A percentile compares a stretch with the other conserved stretches of the same genome.
Conservation (phyloP, 2,329 filamentous ascomycete species). For the Cryphonectria nitschkei region DNA sequence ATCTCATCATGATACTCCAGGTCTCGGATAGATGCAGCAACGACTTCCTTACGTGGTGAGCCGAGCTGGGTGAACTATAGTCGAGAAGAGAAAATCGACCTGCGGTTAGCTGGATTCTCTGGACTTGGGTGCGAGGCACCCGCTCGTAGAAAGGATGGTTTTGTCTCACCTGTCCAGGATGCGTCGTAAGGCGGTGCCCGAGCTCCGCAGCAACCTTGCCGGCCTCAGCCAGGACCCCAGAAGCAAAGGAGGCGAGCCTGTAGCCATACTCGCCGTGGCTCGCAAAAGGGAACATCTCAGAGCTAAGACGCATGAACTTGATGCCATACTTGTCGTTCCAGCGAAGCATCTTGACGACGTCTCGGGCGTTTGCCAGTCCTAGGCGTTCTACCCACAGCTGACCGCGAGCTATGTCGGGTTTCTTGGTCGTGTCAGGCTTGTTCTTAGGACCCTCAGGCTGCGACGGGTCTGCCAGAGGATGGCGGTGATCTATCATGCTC, state of each 20-base stretch:
- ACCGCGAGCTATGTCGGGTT: constrained; percentile 68
- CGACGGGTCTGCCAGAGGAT: constrained; percentile 75
- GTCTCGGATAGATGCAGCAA: constrained; percentile 77
- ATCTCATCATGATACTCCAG: constrained; percentile 88
- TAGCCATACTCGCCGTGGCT: constrained; percentile 89
- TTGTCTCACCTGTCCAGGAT: constrained; percentile 71
- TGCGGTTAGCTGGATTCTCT: neutral
- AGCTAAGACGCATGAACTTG: constrained; percentile 88
- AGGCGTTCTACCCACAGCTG: constrained; percentile 75
- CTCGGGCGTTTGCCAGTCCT: constrained; percentile 79
- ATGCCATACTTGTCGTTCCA: constrained; percentile 96
- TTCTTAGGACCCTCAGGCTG: constrained; percentile 86
- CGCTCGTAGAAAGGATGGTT: fast-evolving
- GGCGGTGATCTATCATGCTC: constrained; percentile 85
- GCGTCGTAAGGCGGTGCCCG: constrained; percentile 84
- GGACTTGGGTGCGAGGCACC: neutral
- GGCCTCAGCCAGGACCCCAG: constrained; percentile 74
- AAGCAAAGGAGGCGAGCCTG: constrained; percentile 79
- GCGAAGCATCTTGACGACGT: constrained; percentile 81
- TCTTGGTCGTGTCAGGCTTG: constrained; percentile 74
- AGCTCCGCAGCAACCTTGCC: constrained; percentile 77
- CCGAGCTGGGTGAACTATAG: constrained; percentile 83
- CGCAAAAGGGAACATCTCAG: constrained; percentile 96
- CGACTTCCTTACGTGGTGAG: constrained; percentile 77
- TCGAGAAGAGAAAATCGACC: too few relatives aligned